Evolutionary conservation across 805 yeast species (phyloP), one percentile per base, ranked within the genome.

Genomic region (Wickerhamomyces rabaulensis): DNA sequence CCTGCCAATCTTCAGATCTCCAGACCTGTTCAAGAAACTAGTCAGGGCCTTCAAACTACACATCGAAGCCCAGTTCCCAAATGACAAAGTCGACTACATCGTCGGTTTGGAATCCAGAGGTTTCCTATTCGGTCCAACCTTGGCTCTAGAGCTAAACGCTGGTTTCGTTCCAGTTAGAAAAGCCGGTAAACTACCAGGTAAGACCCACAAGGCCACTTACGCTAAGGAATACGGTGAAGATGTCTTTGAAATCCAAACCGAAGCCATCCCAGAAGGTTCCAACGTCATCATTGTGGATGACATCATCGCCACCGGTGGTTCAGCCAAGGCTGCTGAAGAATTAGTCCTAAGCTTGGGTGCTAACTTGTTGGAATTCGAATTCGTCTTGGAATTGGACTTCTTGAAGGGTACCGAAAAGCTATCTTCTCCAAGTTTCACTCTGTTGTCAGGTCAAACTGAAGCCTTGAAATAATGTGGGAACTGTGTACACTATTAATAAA

Each of bases 51-150:
- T 92, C 71, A 79, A 84, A 67, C 61, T 79, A 46, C 95, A 89
- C 62, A 63, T 94, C 48, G 79, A 81, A 49, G 71, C 71, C 52
- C 64, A 70, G 22, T 77, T 76, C 62, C 71, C 75, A 49, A 73
- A 72, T 50, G 71, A 73, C 52, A 78, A 82, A 54, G 80, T 95
- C 52, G 97, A 94, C 63, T 92, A 85, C 63, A 76, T 94, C 50
- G 89, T 94, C 43, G 99, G 98, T 41, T 77, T 94, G 55, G 99
- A 94, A 68, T 87, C 97, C 42, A 84, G 99, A 68, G 99, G 99
- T 4, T 94, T 94, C 66, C 74, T 94, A 48, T 92, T 94, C 61
- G 99, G 98, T 13, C 99, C 99, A 40, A 73, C 98, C 31, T 75
- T 94, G 56, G 99, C 99, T 9, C 75, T 94, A 53, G 92, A 87